These are phyloP conservation scores for Galeopsis tetrahit DNA, from an alignment of 257 asterid genomes.

Conservation along the genomic window DNA sequence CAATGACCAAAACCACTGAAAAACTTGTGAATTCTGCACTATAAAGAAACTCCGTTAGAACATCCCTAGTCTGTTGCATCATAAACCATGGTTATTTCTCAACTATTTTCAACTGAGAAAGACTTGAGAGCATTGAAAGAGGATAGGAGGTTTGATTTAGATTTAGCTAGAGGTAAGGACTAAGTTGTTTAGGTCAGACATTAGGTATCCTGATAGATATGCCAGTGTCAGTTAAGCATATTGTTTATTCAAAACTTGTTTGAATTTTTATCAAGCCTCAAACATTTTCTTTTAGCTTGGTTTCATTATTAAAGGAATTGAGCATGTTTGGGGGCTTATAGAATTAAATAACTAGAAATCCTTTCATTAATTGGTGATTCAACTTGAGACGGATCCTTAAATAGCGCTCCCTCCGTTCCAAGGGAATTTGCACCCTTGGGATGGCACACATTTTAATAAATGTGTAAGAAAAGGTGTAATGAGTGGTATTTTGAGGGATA, in stretches of 20 bases:
- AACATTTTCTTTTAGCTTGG: background rate
- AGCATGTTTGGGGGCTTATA: too few species aligned
- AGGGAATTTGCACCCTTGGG: too few species aligned
- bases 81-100: background rate
- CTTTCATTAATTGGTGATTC: too few species aligned
- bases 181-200: background rate
- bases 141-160: conserved; percentile 13
- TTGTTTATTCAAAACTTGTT: background rate
- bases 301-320: background rate
- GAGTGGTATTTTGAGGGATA: too few species aligned
- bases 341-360: too few species aligned
- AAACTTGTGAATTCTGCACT: background rate
- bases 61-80: conserved; percentile 21
- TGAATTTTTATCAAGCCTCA: background rate
- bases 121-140: conserved; percentile 4
- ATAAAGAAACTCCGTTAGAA: background rate
- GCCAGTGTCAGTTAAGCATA: background rate
- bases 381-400: too few species aligned
- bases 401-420: too few species aligned
- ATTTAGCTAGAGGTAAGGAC: background rate
- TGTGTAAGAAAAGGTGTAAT: too few species aligned
- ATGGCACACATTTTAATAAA: too few species aligned
- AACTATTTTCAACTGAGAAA: background rate
- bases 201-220: background rate
- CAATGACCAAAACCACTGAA: too few species aligned